phyloP scores from a whole-genome alignment of 2,329 filamentous ascomycete genomes.

The Sphaerulina vaccinii region DNA sequence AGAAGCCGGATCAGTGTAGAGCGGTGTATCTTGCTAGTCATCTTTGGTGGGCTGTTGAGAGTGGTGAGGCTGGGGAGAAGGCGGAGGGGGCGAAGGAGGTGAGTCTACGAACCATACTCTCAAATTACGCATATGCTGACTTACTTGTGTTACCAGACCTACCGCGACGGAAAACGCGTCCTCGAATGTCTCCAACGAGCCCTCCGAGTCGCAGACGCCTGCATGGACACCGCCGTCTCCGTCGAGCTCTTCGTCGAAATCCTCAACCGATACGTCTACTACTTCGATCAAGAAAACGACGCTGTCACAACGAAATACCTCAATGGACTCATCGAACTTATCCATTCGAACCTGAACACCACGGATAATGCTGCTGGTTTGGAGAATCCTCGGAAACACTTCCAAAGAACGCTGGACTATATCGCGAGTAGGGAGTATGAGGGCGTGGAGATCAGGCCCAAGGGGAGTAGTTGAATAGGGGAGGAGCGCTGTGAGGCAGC shows the following conservation, averaged over 20 bases:
- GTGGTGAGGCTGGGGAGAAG: slow-evolving; percentile 73
- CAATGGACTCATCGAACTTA: slow-evolving; percentile 95
- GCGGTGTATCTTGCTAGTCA: slow-evolving; percentile 96
- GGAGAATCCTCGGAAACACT: slow-evolving; percentile 89
- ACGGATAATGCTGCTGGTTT: slow-evolving; percentile 73
- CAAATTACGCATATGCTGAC: slow-evolving; percentile 6
- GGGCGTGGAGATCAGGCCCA: slow-evolving; percentile 71
- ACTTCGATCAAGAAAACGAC: slow-evolving; percentile 99
- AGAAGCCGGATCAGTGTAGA: slow-evolving; percentile 96
- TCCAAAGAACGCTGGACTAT: slow-evolving; percentile 90
- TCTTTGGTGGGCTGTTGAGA: slow-evolving; percentile 94
- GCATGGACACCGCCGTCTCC: slow-evolving; percentile 96
- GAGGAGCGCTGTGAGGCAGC: slow-evolving; percentile 2
- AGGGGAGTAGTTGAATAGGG: slow-evolving; percentile 8
- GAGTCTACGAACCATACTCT: slow-evolving; percentile 3
- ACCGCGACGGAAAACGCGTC: slow-evolving; percentile 95
- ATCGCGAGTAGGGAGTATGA: slow-evolving; percentile 91
- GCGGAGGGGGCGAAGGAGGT: slow-evolving; percentile 33
- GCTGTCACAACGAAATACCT: slow-evolving; percentile 97
- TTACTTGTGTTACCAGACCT: slow-evolving; percentile 60
- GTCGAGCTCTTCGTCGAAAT: slow-evolving; percentile 99
- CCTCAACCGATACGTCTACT: slow-evolving; percentile 96
- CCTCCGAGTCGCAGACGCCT: slow-evolving; percentile 92
- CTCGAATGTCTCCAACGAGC: slow-evolving; percentile 94
- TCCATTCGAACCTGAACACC: slow-evolving; percentile 89